Evolutionary conservation across 768 basidiomycete genomes (phyloP).

Genomic region (Podaxis sp.): DNA sequence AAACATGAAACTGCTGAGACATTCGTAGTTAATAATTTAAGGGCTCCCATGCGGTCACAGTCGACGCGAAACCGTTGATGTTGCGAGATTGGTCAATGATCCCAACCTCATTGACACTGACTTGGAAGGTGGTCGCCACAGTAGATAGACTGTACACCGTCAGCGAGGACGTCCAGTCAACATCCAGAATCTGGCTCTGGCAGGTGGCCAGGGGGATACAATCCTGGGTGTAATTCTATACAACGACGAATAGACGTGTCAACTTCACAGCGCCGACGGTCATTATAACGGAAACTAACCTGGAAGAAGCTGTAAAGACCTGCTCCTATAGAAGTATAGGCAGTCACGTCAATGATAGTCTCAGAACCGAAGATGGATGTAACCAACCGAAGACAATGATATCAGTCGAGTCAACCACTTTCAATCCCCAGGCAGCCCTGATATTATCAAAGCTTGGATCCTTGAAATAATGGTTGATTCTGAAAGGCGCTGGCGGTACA

Average conservation of each 20-base stretch:
- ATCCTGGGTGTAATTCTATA: conserved; percentile 50
- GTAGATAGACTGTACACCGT: conserved; percentile 61
- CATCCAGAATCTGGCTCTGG: conserved; percentile 55
- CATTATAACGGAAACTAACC: conserved; percentile 29
- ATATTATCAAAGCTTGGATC: conserved; percentile 52
- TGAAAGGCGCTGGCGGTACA: conserved; percentile 56
- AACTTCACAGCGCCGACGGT: not conserved
- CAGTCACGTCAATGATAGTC: not conserved
- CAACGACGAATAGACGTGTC: not conserved
- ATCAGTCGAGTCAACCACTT: conserved; percentile 49
- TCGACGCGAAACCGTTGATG: conserved; percentile 56
- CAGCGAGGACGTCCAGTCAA: conserved; percentile 49
- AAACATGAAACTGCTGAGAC: too few relatives aligned
- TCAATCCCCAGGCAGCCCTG: conserved; percentile 54
- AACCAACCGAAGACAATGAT: conserved; percentile 65
- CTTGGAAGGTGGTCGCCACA: conserved; percentile 49
- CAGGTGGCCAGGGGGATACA: conserved; percentile 49
- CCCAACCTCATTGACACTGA: conserved; percentile 48
- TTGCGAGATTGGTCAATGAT: conserved; percentile 51
- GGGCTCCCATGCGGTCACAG: conserved; percentile 51
- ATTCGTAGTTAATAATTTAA: too few relatives aligned
- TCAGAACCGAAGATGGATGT: not conserved
- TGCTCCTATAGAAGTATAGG: conserved; percentile 41
- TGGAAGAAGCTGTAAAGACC: conserved; percentile 72
- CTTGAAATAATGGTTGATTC: conserved; percentile 37